Evolutionary conservation across 805 yeast species (phyloP).

Genomic region (Metschnikowia kofuensis): DNA sequence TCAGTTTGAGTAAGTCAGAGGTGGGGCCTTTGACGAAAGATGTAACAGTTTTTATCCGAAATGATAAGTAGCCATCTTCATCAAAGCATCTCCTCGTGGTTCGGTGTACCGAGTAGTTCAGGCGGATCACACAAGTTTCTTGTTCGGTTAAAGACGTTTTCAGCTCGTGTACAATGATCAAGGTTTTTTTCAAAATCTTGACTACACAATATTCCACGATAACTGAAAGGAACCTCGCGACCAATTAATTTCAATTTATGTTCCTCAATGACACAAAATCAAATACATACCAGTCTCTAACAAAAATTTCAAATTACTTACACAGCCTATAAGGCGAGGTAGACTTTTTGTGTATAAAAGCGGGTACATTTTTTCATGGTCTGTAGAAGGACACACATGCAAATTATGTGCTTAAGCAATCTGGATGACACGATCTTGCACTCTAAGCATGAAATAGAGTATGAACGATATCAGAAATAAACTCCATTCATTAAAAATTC

Average conservation of each 20-base stretch:
- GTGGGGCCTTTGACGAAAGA: conserved; percentile 3
- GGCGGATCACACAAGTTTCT: background rate
- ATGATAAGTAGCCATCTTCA: conserved; percentile 10
- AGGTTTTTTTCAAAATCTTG: background rate
- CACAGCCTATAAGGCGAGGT: background rate
- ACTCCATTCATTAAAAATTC: conserved; percentile 2
- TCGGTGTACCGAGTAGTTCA: conserved; percentile 8
- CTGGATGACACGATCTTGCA: background rate
- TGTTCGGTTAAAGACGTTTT: background rate
- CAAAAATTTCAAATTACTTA: background rate
- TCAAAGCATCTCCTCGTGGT: conserved; percentile 11
- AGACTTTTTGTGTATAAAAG: too few species aligned
- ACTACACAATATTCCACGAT: conserved; percentile 1
- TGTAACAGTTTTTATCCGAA: background rate
- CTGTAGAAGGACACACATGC: background rate
- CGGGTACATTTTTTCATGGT: background rate
- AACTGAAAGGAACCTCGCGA: background rate
- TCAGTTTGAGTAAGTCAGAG: background rate
- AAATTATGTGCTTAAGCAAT: background rate
- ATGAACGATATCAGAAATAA: conserved; percentile 6
- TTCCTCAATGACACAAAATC: background rate
- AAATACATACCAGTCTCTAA: background rate
- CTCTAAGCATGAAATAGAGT: background rate
- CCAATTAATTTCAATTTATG: background rate
- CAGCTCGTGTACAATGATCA: conserved; percentile 3